These are phyloP conservation scores for Sporothrix schenckii DNA, from an alignment of 2,329 filamentous ascomycete genomes.

Conservation along the genomic window DNA sequence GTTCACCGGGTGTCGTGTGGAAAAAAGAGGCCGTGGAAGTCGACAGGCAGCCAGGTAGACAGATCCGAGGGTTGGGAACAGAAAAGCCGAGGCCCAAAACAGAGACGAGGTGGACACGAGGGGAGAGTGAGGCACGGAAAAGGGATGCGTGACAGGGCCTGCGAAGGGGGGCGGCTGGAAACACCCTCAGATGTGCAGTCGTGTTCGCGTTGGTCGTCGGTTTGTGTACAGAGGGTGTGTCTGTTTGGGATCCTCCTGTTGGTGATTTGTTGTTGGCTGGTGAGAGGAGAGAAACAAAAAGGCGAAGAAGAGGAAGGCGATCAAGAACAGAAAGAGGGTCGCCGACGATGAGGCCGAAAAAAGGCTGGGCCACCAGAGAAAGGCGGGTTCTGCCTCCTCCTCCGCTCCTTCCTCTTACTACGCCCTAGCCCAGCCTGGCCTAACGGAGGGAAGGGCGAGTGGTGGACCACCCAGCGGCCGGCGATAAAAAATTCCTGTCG, in stretches of 20 bases:
- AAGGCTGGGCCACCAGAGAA: conserved; percentile 21
- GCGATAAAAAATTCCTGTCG: conserved; percentile 28
- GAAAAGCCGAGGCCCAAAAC: not conserved
- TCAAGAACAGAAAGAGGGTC: conserved; percentile 1
- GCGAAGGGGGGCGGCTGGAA: conserved; percentile 6
- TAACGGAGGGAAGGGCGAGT: conserved; percentile 8
- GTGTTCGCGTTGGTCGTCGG: conserved; percentile 1
- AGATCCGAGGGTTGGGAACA: not conserved
- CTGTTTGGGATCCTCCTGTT: not conserved
- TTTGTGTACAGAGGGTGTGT: not conserved
- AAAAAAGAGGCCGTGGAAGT: not conserved
- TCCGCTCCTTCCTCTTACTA: conserved; percentile 25
- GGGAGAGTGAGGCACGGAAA: conserved; percentile 15
- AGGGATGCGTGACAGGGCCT: conserved; percentile 12
- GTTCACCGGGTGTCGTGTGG: not conserved
- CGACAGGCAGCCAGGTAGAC: conserved; percentile 11
- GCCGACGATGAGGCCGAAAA: conserved; percentile 29
- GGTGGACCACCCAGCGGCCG: conserved; percentile 23
- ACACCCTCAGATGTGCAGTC: conserved; percentile 21
- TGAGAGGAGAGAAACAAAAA: conserved; percentile 6
- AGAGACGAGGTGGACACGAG: not conserved
- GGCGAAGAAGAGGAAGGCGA: conserved; percentile 18
- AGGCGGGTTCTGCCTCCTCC: conserved; percentile 29
- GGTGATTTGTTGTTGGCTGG: conserved; percentile 19
- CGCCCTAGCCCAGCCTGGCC: conserved; percentile 24